These are phyloP conservation scores for Pachysandra terminalis DNA, from an alignment of 164 flowering plant genomes.

Conservation along the genomic window DNA sequence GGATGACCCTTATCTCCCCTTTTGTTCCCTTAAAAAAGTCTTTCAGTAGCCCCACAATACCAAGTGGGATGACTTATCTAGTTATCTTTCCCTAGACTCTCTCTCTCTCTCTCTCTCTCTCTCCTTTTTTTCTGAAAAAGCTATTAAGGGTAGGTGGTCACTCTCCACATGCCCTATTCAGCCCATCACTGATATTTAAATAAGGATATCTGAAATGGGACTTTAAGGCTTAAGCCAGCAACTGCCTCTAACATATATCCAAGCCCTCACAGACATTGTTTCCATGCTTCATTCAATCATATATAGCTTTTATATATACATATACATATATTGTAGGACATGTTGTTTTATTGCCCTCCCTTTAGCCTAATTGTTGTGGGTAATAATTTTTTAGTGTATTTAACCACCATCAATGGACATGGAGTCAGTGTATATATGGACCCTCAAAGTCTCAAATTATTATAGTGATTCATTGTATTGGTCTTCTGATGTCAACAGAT, in stretches of 20 bases:
- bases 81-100: no score
- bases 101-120: no score
- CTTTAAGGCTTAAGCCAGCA: background rate
- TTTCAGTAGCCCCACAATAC: background rate
- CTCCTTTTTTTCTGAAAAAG: no score
- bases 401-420: background rate
- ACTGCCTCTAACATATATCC: background rate
- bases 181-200: background rate
- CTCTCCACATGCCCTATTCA: background rate
- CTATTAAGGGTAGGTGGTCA: background rate
- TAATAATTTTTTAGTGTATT: background rate
- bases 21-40: background rate
- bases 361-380: background rate
- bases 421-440: background rate
- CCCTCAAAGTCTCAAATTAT: background rate
- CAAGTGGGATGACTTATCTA: slow-evolving; percentile 5
- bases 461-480: background rate
- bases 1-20: background rate
- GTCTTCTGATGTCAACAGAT: background rate
- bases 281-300: background rate
- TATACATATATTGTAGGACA: background rate
- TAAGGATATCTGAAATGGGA: background rate
- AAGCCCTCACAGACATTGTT: background rate
- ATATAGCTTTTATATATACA: background rate
- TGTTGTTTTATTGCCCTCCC: no score